phyloP scores from a whole-genome alignment of 768 basidiomycete genomes.

The Agrocybe praecox region DNA sequence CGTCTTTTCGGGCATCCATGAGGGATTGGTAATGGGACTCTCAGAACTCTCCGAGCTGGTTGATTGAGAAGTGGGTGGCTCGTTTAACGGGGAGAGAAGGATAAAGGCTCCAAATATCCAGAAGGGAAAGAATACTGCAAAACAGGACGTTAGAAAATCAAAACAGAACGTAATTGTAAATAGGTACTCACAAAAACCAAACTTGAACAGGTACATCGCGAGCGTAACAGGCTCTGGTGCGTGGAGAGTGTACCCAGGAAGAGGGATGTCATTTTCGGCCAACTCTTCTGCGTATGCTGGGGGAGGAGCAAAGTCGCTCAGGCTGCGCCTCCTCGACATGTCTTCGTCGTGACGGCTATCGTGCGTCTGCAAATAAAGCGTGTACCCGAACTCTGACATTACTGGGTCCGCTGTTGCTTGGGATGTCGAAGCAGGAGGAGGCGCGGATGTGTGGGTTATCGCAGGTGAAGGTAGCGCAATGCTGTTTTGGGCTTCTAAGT shows the following conservation, averaged over 20 bases:
- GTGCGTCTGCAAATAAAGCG: slow-evolving; percentile 31
- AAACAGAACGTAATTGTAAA: background rate
- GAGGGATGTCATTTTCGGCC: slow-evolving; percentile 19
- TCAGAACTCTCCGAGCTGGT: background rate
- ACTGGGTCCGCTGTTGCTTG: slow-evolving; percentile 18
- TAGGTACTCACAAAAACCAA: slow-evolving; percentile 56
- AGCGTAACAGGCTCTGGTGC: slow-evolving; percentile 55
- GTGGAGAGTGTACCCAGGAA: slow-evolving; percentile 38
- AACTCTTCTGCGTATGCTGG: slow-evolving; percentile 50
- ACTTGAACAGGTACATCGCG: slow-evolving; percentile 63
- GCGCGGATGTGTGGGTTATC: too few relatives aligned
- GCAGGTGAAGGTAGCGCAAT: too few relatives aligned
- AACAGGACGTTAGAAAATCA: background rate
- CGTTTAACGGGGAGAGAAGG: slow-evolving; percentile 53
- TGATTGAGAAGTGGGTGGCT: slow-evolving; percentile 27
- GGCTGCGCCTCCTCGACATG: slow-evolving; percentile 9
- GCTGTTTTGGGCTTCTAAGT: background rate
- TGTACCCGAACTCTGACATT: slow-evolving; percentile 40
- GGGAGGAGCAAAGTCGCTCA: slow-evolving; percentile 31
- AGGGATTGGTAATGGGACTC: slow-evolving; percentile 27
- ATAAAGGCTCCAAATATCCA: slow-evolving; percentile 63
- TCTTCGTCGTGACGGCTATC: slow-evolving; percentile 42
- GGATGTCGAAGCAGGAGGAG: background rate
- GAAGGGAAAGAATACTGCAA: slow-evolving; percentile 60
- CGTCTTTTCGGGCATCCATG: slow-evolving; percentile 62